Conservation (phyloP, 768 basidiomycete genomes). For the Sutorius australiensis region DNA sequence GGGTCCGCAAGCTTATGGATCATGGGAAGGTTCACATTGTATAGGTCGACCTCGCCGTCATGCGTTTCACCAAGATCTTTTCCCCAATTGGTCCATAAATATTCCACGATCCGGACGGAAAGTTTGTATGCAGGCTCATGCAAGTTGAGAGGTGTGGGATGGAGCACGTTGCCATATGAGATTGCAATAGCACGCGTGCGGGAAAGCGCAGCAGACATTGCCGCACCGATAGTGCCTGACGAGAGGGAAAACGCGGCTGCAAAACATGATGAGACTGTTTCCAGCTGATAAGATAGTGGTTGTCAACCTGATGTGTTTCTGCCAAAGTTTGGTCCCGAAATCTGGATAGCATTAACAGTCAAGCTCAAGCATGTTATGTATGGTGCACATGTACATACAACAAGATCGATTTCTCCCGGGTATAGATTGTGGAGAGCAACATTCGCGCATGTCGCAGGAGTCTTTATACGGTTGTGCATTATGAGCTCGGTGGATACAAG, state of each 20-base stretch:
- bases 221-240: conserved; percentile 90
- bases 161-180: conserved; percentile 78
- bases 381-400: conserved; percentile 45
- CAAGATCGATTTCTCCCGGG: conserved; percentile 82
- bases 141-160: conserved; percentile 58
- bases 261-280: conserved; percentile 1
- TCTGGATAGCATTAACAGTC: conserved; percentile 35
- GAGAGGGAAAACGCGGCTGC: conserved; percentile 84
- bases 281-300: background rate
- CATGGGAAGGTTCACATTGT: conserved; percentile 86
- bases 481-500: conserved; percentile 6
- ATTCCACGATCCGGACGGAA: conserved; percentile 59
- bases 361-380: background rate
- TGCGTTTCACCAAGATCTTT: conserved; percentile 55
- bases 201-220: conserved; percentile 74
- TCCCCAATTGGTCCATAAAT: conserved; percentile 87
- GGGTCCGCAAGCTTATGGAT: conserved; percentile 58
- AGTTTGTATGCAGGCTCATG: conserved; percentile 73
- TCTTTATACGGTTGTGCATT: conserved; percentile 40
- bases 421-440: conserved; percentile 88
- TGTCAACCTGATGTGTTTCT: conserved; percentile 74
- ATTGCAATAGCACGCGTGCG: conserved; percentile 76
- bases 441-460: conserved; percentile 89
- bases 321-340: conserved; percentile 84
- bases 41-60: conserved; percentile 70